phyloP scores from a whole-genome alignment of 2,329 filamentous ascomycete species.

The Phialophora expanda region DNA sequence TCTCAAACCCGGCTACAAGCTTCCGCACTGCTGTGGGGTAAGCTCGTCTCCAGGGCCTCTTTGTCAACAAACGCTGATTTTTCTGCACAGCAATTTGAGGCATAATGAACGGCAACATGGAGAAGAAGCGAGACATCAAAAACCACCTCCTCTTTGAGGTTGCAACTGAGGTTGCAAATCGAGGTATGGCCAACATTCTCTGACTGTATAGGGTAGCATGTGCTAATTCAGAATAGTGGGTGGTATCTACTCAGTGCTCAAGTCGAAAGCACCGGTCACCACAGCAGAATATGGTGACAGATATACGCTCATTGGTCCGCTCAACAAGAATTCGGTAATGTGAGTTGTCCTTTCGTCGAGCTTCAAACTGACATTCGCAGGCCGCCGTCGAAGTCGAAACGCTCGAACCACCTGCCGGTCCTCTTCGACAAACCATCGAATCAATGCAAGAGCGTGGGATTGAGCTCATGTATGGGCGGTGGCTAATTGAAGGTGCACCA shows the following conservation, averaged over 20 bases:
- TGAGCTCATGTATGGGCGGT: constrained; percentile 87
- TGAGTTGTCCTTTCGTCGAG: neutral
- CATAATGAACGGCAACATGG: constrained; percentile 39
- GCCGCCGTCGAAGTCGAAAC: constrained; percentile 98
- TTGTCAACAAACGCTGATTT: constrained; percentile 1
- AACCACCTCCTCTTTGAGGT: constrained; percentile 97
- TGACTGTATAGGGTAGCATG: constrained; percentile 30
- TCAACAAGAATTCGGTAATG: constrained; percentile 83
- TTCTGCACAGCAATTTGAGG: neutral
- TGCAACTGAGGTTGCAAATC: constrained; percentile 95
- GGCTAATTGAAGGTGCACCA: constrained; percentile 96
- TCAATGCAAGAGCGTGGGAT: constrained; percentile 93
- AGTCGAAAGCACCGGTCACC: constrained; percentile 97
- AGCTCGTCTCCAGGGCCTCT: constrained; percentile 19
- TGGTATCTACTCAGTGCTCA: constrained; percentile 98
- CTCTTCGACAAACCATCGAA: constrained; percentile 80
- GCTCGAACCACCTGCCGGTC: constrained; percentile 79
- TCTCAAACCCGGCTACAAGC: constrained; percentile 23
- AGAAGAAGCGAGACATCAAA: constrained; percentile 74
- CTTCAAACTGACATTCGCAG: constrained; percentile 52
- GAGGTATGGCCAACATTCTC: constrained; percentile 63
- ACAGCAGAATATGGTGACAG: constrained; percentile 98
- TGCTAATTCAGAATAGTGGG: constrained; percentile 66
- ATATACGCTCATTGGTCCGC: constrained; percentile 92
- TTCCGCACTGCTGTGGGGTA: constrained; percentile 35